Percentiles rank a stretch among this genome's conserved stretches.
Evolutionary conservation across 2,329 filamentous ascomycete species (phyloP).

Genomic region (Dothidotthia symphoricarpi): DNA sequence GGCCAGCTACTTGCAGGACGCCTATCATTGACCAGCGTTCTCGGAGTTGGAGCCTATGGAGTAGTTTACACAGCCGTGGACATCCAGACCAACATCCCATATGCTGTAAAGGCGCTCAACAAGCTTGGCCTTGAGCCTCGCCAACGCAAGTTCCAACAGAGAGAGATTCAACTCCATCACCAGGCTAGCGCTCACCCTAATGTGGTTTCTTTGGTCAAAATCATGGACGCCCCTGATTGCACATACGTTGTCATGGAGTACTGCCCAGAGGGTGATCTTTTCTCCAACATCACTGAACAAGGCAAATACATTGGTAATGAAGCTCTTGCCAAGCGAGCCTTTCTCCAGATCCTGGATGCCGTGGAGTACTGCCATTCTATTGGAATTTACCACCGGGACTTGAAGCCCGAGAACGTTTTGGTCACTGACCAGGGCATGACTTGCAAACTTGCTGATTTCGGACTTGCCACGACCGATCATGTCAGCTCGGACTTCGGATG

Average conservation of each 20-base stretch:
- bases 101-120: constrained; percentile 96
- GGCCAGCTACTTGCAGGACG: constrained; percentile 79
- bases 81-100: constrained; percentile 74
- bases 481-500: constrained; percentile 94
- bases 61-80: constrained; percentile 91
- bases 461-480: constrained; percentile 80
- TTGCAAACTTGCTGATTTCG: constrained; percentile 96
- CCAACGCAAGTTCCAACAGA: constrained; percentile 85
- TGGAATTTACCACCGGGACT: constrained; percentile 93
- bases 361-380: constrained; percentile 91
- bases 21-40: constrained; percentile 77
- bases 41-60: constrained; percentile 93
- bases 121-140: constrained; percentile 87
- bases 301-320: constrained; percentile 94
- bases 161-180: constrained; percentile 91
- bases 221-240: constrained; percentile 87
- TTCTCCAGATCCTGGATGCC: constrained; percentile 94
- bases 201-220: constrained; percentile 90
- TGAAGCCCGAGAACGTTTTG: constrained; percentile 97
- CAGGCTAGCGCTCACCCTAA: constrained; percentile 85
- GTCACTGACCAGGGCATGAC: constrained; percentile 85
- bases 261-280: constrained; percentile 94
- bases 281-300: constrained; percentile 94
- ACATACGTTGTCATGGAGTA: constrained; percentile 96
- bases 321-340: constrained; percentile 78